These are phyloP conservation scores for Tilletia caries DNA, from an alignment of 1,284 basidiomycete genomes.

Conservation along the genomic window DNA sequence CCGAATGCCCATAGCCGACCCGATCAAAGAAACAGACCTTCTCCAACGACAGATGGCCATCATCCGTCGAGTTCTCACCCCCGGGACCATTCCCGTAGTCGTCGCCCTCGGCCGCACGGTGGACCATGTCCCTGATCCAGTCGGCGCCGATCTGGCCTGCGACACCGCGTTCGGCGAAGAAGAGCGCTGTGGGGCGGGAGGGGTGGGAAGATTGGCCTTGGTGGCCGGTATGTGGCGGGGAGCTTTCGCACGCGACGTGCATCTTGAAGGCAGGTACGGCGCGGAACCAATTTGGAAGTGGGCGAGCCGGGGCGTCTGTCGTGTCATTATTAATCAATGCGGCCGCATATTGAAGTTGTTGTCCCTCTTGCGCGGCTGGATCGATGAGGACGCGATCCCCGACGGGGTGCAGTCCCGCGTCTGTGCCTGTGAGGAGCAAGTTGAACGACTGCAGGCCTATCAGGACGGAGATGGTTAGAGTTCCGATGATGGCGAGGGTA, in stretches of 20 bases:
- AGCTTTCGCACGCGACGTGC: slow-evolving; percentile 32
- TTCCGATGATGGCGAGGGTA: slow-evolving; percentile 23
- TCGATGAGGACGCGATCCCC: slow-evolving; percentile 31
- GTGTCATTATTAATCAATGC: background rate
- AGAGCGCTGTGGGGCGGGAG: slow-evolving; percentile 32
- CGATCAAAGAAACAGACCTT: slow-evolving; percentile 39
- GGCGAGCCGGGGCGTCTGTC: slow-evolving; percentile 16
- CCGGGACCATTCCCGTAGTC: background rate
- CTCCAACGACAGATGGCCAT: slow-evolving; percentile 34
- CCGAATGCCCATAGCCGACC: slow-evolving; percentile 34
- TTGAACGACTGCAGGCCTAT: slow-evolving; percentile 28
- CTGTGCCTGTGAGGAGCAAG: slow-evolving; percentile 32
- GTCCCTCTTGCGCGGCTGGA: background rate
- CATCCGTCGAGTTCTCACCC: slow-evolving; percentile 19
- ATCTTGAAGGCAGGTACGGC: slow-evolving; percentile 32
- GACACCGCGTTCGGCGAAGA: slow-evolving; percentile 37
- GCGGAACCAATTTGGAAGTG: slow-evolving; percentile 25
- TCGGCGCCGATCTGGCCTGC: slow-evolving; percentile 30
- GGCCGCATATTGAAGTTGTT: background rate
- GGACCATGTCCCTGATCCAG: slow-evolving; percentile 39
- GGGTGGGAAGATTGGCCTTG: slow-evolving; percentile 12
- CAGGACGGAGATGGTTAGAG: slow-evolving; percentile 23
- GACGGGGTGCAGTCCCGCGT: slow-evolving; percentile 29
- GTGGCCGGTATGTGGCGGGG: slow-evolving; percentile 19
- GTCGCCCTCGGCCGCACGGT: slow-evolving; percentile 16